These are phyloP conservation scores for Phlebiopsis flavidoalba DNA, from an alignment of 768 basidiomycete genomes.

Conservation along the genomic window DNA sequence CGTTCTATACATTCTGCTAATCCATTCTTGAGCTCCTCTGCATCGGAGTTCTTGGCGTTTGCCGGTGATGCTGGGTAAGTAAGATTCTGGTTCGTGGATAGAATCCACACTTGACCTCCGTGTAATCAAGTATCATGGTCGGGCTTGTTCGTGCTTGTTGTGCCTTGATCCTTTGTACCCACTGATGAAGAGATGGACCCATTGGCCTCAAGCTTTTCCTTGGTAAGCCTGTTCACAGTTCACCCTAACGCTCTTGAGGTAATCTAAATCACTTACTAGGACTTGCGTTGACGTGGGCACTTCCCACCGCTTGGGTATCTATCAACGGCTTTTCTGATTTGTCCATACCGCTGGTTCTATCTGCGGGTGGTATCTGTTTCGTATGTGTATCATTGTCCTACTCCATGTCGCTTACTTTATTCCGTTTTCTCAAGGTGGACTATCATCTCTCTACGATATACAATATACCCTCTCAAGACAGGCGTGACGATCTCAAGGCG, in stretches of 20 bases:
- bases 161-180: slow-evolving; percentile 32
- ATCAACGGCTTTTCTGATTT: not conserved
- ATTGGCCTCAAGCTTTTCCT: slow-evolving; percentile 63
- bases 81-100: not conserved
- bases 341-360: not conserved
- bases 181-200: slow-evolving; percentile 47
- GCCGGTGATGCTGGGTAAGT: slow-evolving; percentile 12
- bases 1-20: slow-evolving; percentile 23
- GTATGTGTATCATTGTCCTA: not conserved
- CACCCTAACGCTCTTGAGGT: not conserved
- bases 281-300: not conserved
- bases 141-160: slow-evolving; percentile 6
- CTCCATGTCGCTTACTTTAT: too few species aligned
- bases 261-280: not conserved
- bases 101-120: not conserved
- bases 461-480: slow-evolving; percentile 77
- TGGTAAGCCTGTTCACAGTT: slow-evolving; percentile 23
- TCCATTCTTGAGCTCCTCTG: slow-evolving; percentile 11
- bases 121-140: not conserved
- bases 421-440: slow-evolving; percentile 33
- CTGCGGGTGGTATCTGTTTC: not conserved
- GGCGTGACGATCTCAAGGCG: slow-evolving; percentile 63
- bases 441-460: slow-evolving; percentile 52
- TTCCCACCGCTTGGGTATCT: slow-evolving; percentile 3
- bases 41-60: slow-evolving; percentile 9